Percentiles rank a stretch among this genome's conserved stretches.
These are phyloP conservation scores for Exophiala calicioides DNA, from an alignment of 2,329 filamentous ascomycete genomes.

Conservation along the genomic window DNA sequence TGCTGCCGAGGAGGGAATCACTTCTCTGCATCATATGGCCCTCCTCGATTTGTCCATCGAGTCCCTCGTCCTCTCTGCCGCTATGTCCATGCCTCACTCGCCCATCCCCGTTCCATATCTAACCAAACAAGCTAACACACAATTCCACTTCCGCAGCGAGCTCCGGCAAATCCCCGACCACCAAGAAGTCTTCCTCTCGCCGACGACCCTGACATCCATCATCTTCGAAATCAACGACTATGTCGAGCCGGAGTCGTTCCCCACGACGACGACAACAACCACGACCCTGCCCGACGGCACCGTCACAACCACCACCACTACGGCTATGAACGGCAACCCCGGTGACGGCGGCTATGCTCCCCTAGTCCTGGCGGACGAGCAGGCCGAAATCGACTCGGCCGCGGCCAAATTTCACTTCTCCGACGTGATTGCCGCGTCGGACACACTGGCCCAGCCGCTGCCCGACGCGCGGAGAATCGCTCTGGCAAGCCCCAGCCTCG, in stretches of 20 bases:
- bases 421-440: conserved; percentile 46
- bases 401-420: conserved; percentile 48
- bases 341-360: too few species aligned
- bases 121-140: conserved; percentile 1
- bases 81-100: neutral
- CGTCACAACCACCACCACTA: conserved; percentile 1
- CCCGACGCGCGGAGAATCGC: conserved; percentile 6
- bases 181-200: conserved; percentile 89
- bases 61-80: neutral
- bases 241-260: conserved; percentile 47
- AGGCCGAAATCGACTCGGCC: conserved; percentile 13
- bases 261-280: neutral
- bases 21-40: neutral
- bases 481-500: conserved; percentile 19
- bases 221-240: conserved; percentile 90
- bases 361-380: too few species aligned
- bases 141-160: conserved; percentile 14
- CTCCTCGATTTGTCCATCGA: too few species aligned
- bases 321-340: conserved; percentile 1
- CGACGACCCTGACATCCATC: conserved; percentile 78
- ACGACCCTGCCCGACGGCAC: conserved; percentile 1
- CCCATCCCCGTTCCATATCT: neutral
- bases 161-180: conserved; percentile 54
- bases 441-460: conserved; percentile 19
- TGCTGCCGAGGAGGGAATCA: neutral